These are phyloP conservation scores for Solanum peruvianum DNA, from an alignment of 257 asterid genomes.

Conservation along the genomic window DNA sequence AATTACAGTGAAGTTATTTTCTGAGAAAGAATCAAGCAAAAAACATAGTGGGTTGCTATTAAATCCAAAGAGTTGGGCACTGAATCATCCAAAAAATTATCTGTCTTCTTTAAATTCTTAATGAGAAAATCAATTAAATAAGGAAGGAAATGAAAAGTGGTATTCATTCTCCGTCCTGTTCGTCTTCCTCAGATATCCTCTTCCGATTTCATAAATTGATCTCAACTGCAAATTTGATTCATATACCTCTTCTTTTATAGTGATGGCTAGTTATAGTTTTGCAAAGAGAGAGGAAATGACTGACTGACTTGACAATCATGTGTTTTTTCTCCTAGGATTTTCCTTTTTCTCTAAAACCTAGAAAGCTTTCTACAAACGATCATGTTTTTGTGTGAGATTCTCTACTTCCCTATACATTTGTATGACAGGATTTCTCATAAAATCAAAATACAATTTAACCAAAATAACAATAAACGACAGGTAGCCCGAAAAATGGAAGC, in stretches of 20 bases:
- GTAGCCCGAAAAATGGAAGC: background rate
- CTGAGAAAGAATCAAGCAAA: background rate
- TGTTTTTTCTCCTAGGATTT: background rate
- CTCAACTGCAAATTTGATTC: background rate
- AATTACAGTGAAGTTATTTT: background rate
- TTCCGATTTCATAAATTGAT: background rate
- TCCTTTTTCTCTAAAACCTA: background rate
- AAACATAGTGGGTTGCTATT: background rate
- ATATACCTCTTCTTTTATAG: background rate
- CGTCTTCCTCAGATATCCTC: background rate
- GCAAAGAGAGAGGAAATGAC: background rate
- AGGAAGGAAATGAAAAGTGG: background rate
- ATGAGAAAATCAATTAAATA: background rate
- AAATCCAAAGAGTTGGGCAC: background rate
- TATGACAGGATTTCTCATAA: background rate
- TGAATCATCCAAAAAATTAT: background rate
- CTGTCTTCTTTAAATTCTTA: background rate
- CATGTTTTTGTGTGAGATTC: background rate
- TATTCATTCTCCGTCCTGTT: background rate
- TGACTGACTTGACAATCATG: background rate
- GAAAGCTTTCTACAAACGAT: background rate
- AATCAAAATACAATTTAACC: background rate
- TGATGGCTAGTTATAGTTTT: background rate
- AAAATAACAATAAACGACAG: background rate
- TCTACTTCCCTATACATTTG: background rate